phyloP scores from a whole-genome alignment of 176 grass and related monocot species.

The Aegilops sharonensis region DNA sequence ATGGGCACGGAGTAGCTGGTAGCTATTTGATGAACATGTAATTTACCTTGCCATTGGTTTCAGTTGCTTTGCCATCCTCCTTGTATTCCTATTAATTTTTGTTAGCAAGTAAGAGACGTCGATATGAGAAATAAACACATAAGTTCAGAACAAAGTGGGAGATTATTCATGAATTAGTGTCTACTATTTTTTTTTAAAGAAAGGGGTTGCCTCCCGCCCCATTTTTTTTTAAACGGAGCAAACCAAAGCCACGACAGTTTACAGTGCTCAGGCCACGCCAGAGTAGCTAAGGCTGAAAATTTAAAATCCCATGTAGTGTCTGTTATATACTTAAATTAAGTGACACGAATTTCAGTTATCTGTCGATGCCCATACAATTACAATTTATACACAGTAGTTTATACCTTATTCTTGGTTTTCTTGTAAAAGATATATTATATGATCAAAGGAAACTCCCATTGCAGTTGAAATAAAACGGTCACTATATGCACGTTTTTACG shows the following conservation, averaged over 20 bases:
- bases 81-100: slow-evolving; percentile 10
- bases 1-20: not conserved
- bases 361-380: not conserved
- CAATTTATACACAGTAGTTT: not conserved
- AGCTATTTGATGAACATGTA: not conserved
- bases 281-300: no score
- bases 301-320: no score
- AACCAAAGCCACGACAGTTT: no score
- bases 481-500: not conserved
- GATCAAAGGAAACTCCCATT: not conserved
- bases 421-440: not conserved
- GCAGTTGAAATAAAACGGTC: not conserved
- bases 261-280: no score
- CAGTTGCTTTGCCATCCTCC: not conserved
- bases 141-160: not conserved
- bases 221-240: no score
- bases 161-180: not conserved
- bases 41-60: not conserved
- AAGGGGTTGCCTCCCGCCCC: no score
- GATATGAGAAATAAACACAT: not conserved
- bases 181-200: not conserved
- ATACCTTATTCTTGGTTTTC: not conserved
- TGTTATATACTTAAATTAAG: not conserved
- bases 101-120: not conserved
- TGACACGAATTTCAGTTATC: not conserved